phyloP scores from a whole-genome alignment of 352 stramenopile genomes.

The Phytophthora rubi region DNA sequence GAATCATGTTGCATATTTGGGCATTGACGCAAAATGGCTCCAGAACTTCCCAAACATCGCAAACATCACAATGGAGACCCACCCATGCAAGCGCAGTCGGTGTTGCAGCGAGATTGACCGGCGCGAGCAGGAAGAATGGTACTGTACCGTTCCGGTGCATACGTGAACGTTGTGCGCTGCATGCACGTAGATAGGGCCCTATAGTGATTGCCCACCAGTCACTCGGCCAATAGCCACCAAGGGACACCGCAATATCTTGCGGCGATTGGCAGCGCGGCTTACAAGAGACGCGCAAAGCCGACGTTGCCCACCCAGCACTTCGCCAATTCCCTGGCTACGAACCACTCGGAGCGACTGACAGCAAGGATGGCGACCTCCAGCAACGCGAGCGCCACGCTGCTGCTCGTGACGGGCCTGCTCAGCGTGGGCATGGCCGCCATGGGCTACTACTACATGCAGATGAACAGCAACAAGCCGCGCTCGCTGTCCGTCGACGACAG shows the following conservation, averaged over 20 bases:
- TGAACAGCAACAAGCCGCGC: conserved; percentile 29
- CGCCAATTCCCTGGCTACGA: conserved; percentile 19
- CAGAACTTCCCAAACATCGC: not conserved
- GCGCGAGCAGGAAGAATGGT: too few relatives aligned
- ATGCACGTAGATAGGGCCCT: not conserved
- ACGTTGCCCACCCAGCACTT: conserved; percentile 12
- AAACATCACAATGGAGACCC: not conserved
- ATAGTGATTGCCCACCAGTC: too few relatives aligned
- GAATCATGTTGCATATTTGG: not conserved
- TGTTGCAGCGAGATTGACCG: not conserved
- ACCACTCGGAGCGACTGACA: conserved; percentile 1
- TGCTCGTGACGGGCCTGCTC: conserved; percentile 69
- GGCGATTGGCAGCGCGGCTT: conserved; percentile 21
- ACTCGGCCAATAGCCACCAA: not conserved
- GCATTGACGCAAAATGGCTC: not conserved
- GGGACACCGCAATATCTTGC: conserved; percentile 18
- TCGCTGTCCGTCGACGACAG: conserved; percentile 10
- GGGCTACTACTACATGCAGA: conserved; percentile 67
- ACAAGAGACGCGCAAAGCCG: conserved; percentile 9
- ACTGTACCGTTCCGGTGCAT: too few relatives aligned
- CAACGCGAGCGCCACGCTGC: conserved; percentile 47
- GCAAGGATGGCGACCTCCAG: conserved; percentile 42
- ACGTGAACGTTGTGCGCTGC: too few relatives aligned
- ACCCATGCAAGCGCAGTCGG: not conserved
- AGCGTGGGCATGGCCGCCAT: conserved; percentile 62